Evolutionary conservation across 306 rosid species (phyloP), one percentile per base, ranked within the genome.

Genomic region (Vigna hirtella): DNA sequence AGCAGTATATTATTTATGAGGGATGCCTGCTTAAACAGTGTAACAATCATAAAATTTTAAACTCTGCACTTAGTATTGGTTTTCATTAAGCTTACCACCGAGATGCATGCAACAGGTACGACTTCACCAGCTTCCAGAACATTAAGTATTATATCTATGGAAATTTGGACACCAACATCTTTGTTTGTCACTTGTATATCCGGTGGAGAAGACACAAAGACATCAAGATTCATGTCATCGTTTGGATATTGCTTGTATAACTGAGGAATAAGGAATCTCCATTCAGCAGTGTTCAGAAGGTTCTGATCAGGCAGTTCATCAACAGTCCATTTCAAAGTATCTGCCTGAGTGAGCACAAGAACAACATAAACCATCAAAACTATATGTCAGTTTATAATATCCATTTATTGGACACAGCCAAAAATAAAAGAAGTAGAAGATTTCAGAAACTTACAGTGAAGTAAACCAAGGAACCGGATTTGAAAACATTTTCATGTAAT

Each of bases 221-320:
- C 24, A 87, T 90, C 85, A 49, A 94, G 86, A 59, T 83, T 78
- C 86, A 94, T 90, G 81, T 87, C 87, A 58, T 89, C 85, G 76
- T 94, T 52, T 72, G 98, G 98, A 84, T 92, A 94, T 45, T 45
- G 71, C 80, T 76, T 84, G 93, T 89, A 94, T 28, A 94, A 82
- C 81, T 80, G 90, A 77, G 98, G 98, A 85, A 92, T 56, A 78
- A 92, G 64, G 82, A 85, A 83, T 88, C 83, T 92, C 98, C 97
- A 94, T 63, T 72, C 82, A 5, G 91, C 80, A 56, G 97, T 92
- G 84, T 90, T 92, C 85, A 92, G 72, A 81, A 86, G 76, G 47
- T 84, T 59, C 81, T 83, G 93, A 75, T 86, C 83, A 1, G 96
- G 87, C 68, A 80, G 63, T 36, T 86, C 83, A 76, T 90, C 83